phyloP scores from a whole-genome alignment of 768 basidiomycete species.

The Pulveroboletus sp. region DNA sequence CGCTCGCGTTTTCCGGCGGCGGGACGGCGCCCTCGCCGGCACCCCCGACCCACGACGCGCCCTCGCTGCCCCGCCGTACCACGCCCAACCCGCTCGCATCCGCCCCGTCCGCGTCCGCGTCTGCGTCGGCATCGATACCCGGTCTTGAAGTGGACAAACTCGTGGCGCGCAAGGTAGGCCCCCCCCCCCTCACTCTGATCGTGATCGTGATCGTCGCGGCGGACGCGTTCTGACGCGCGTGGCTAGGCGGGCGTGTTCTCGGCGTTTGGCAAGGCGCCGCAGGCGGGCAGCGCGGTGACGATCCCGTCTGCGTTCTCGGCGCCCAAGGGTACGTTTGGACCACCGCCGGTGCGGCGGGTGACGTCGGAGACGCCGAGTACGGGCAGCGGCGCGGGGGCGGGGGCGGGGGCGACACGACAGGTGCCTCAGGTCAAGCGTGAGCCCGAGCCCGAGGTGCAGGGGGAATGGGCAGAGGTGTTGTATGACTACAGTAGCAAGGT shows the following conservation, averaged over 20 bases:
- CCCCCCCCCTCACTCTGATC: too few species aligned
- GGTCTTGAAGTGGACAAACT: slow-evolving; percentile 26
- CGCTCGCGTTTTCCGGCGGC: slow-evolving; percentile 39
- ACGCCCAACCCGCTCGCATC: neutral
- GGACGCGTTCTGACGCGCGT: too few species aligned
- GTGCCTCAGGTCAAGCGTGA: slow-evolving; percentile 8
- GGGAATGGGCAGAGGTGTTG: slow-evolving; percentile 76
- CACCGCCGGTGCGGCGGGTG: slow-evolving; percentile 50
- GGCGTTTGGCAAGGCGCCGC: slow-evolving; percentile 25
- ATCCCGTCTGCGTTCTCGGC: slow-evolving; percentile 37
- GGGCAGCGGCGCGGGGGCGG: slow-evolving; percentile 1
- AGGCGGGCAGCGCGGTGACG: slow-evolving; percentile 42
- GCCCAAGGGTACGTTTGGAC: slow-evolving; percentile 45
- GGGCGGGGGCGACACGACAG: slow-evolving; percentile 8
- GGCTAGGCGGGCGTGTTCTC: slow-evolving; percentile 22
- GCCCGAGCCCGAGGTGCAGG: slow-evolving; percentile 38
- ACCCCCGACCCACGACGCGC: too few species aligned
- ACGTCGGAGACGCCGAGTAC: slow-evolving; percentile 23
- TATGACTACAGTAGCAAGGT: slow-evolving; percentile 75
- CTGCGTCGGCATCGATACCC: slow-evolving; percentile 2
- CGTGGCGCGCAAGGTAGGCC: slow-evolving; percentile 25
- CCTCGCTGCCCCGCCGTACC: neutral
- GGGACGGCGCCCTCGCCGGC: too few species aligned
- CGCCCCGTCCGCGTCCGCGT: slow-evolving; percentile 23
- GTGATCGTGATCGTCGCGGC: too few species aligned